Base-by-base conservation (phyloP, 495 filamentous ascomycete species). In the Massariosphaeria phaeospora region DNA sequence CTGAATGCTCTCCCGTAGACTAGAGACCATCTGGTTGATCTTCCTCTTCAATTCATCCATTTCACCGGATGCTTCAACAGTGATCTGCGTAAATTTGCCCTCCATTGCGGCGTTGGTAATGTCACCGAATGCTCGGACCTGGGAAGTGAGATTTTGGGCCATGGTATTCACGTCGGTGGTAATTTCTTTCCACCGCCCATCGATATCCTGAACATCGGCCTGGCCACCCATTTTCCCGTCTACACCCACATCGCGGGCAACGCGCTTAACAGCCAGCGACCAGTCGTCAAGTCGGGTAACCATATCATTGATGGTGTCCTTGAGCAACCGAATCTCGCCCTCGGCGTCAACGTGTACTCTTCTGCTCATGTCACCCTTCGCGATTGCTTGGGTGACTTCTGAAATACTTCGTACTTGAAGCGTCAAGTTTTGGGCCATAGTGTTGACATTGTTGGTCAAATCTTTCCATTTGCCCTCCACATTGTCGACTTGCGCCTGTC, bases 381-480 rank as follows among this genome's bases (percentile, higher is more conserved):
- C 93, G 70, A 98, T 96, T 52, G 93, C 93, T 67, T 96, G 91
- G 7, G 93, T 98, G 60, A 98, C 93, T 55, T 91, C 88, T 1
- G 93, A 96, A 53, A 98, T 97, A 71, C 88, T 86, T 67, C 93
- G 86, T 55, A 98, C 93, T 72, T 96, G 90, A 12, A 86, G 86
- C 3, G 93, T 98, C 51, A 98, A 75, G 72, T 98, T 98, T 57
- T 88, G 82, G 31, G 93, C 93, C 93, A 97, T 96, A 39, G 88
- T 83, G 72, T 89, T 89, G 70, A 90, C 86, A 61, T 97, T 97
- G 65, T 95, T 88, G 11, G 94, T 99, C 20, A 99, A 79, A 70
- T 99, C 94, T 70, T 95, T 95, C 93, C 93, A 99, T 75, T 96
- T 96, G 63, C 93, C 93, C 75, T 99, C 93, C 34, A 97, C 94